Evolutionary conservation across 2,329 filamentous ascomycete species (phyloP), one percentile per base, ranked within the genome.

Genomic region (Exophiala spinifera): DNA sequence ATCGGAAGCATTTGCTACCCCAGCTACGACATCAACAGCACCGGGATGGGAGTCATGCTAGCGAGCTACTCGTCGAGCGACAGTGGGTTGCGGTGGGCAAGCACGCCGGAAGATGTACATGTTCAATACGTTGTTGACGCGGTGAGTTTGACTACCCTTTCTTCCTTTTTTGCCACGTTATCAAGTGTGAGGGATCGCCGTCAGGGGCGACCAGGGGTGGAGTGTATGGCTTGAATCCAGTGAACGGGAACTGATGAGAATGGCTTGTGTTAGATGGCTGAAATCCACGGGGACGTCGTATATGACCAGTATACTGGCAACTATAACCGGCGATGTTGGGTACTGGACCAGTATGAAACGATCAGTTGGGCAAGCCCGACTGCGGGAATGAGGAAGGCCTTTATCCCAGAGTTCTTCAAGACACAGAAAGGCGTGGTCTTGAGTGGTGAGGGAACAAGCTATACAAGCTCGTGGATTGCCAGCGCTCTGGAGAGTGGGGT

Each of bases 391-490:
- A 85, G 89, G 64, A 78, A 86, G 61, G 65, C 88, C 20, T 89
- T 86, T 61, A 72, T 89, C 7, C 86, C 87, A 0, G 82, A 85
- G n/a, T 89, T 87, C 64, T 88, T 86, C 64, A 80, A 84, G 65
- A 88, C 85, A 0, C 82, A 89, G 67, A 78, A 78, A 59, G 81
- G 84, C 45, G 83, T 85, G n/a, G 81, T 88, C 31, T 87, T 88
- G 55, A 73, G 86, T 4, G 82, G 82, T 1, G 86, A 89, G 67
- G 85, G 88, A 65, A 88, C 85, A 0, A 81, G 79, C 5, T 87
- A 85, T 65, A 89, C 86, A 0, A 86, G 89, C 64, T 85, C 84
- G 1, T 88, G 84, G 85, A 85, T 87, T 46, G 79, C 80, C 28
- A 57, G 52, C 88, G 66, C 71, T 1, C 37, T 59, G 87, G 15